phyloP scores from a whole-genome alignment of 2,329 filamentous ascomycete species.

The Pseudogymnoascus sp. region DNA sequence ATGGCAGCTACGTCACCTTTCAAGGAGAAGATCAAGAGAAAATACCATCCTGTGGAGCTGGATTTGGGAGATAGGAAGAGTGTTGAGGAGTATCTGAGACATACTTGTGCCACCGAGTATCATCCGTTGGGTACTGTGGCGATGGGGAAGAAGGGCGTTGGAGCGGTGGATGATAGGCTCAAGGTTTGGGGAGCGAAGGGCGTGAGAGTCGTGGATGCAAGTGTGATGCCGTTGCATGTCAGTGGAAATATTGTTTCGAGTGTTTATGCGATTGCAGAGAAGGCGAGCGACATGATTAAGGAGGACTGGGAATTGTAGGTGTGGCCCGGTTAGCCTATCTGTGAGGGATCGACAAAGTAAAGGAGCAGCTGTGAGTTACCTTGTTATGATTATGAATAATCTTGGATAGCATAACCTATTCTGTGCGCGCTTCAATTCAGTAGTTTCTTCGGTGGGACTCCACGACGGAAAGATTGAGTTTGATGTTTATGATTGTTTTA shows the following conservation, averaged over 20 bases:
- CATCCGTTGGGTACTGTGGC: conserved; percentile 80
- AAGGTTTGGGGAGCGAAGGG: conserved; percentile 64
- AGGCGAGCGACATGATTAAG: conserved; percentile 68
- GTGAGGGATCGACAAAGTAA: too few species aligned
- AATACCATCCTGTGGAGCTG: conserved; percentile 11
- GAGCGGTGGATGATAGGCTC: conserved; percentile 72
- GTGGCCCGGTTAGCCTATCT: too few species aligned
- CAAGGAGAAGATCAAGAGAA: conserved; percentile 17
- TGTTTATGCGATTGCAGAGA: conserved; percentile 75
- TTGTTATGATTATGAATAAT: neutral
- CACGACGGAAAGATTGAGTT: neutral
- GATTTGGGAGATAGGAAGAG: conserved; percentile 12
- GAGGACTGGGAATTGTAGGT: conserved; percentile 14
- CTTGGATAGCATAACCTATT: neutral
- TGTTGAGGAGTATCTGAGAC: conserved; percentile 13
- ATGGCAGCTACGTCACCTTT: conserved; percentile 16
- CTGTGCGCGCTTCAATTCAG: neutral
- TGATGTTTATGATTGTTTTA: neutral
- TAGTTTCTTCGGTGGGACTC: neutral
- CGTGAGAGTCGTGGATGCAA: conserved; percentile 73
- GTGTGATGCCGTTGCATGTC: conserved; percentile 77
- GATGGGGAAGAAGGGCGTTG: conserved; percentile 66
- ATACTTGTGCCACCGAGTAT: conserved; percentile 41
- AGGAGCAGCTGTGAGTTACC: too few species aligned
- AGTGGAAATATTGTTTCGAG: conserved; percentile 83